Evolutionary conservation across 1,284 basidiomycete genomes (phyloP).

Genomic region (Ceratorhiza oryzae-sativae): DNA sequence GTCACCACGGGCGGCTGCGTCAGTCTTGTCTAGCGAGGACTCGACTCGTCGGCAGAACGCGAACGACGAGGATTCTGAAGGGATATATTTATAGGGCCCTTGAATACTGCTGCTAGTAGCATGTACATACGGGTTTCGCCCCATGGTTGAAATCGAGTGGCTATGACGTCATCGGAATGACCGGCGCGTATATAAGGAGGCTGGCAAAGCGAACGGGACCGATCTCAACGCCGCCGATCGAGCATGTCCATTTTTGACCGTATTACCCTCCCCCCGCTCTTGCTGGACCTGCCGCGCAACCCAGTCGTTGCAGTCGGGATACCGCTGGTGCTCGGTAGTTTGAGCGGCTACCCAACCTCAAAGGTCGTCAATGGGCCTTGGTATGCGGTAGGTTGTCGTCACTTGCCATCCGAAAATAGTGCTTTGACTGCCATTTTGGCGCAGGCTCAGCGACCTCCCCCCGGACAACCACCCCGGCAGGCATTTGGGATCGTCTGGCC

Average conservation of each 20-base stretch:
- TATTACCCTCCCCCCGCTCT: constrained; percentile 55
- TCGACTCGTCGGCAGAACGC: background rate
- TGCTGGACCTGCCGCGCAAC: constrained; percentile 66
- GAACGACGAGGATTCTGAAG: constrained; percentile 1
- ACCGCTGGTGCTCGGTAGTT: constrained; percentile 64
- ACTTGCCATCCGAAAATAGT: no score
- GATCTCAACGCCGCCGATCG: background rate
- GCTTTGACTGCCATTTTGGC: background rate
- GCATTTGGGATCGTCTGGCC: constrained; percentile 71
- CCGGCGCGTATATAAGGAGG: background rate
- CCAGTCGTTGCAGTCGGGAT: constrained; percentile 67
- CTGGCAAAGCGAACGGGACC: background rate
- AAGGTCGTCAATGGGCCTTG: constrained; percentile 60
- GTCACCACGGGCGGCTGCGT: constrained; percentile 13
- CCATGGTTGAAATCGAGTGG: constrained; percentile 16
- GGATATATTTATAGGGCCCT: background rate
- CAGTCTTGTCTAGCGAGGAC: background rate
- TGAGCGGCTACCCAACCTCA: constrained; percentile 61
- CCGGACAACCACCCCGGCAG: constrained; percentile 58
- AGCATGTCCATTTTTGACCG: constrained; percentile 45
- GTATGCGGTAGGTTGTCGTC: constrained; percentile 60
- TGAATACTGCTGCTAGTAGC: background rate
- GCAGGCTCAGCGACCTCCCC: constrained; percentile 49
- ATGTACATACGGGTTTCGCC: constrained; percentile 15
- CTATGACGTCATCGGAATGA: constrained; percentile 28